Evolutionary conservation across 2,329 filamentous ascomycete genomes (phyloP), one percentile per base, ranked within the genome.

Genomic region (Cordyceps cicadae): DNA sequence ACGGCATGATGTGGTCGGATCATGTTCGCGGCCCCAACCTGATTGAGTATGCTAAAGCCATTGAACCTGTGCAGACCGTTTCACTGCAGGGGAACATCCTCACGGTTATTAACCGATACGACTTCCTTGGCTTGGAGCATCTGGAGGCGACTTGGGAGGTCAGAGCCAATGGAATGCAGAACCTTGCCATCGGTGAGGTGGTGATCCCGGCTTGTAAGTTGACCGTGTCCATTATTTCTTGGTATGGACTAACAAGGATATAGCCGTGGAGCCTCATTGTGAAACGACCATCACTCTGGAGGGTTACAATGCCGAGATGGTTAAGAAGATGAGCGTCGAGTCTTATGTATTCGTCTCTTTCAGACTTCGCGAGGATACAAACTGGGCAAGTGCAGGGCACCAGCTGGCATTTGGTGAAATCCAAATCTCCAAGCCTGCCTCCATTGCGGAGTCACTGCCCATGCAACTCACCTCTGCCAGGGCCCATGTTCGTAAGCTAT

Each of bases 41-140:
- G 21, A 63, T 71, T 9, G 82, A 85, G 65, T 80, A 83, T 64
- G 80, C 80, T 64, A 85, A 85, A 65, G 79, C 78, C 8, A 83
- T 85, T 60, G 79, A 84, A 64, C 85, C 84, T 0, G 77, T 87
- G 54, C 77, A 82, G 65, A 78, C 81, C 9, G 69, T 81, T 12
- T 73, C 63, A 0, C 66, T 81, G 5, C 67, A 77, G 8, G 76
- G 75, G 1, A 67, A 73, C n/a, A 67, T 70, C 2, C 70, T 83
- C 2, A 73, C 72, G 4, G 74, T 84, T 15, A 66, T 78, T 62
- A 85, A 83, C 60, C 75, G 79, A 12, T 83, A 85, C 66, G 81
- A 85, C 66, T 83, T 81, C 60, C 66, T 77, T 37, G 73, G 70
- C 0, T 72, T 85, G 4, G 79, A 82, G 61, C 78, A 84, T 62